Evolutionary conservation across 2,329 filamentous ascomycete species (phyloP), one percentile per base, ranked within the genome.

Genomic region (Ascomycota sp.): DNA sequence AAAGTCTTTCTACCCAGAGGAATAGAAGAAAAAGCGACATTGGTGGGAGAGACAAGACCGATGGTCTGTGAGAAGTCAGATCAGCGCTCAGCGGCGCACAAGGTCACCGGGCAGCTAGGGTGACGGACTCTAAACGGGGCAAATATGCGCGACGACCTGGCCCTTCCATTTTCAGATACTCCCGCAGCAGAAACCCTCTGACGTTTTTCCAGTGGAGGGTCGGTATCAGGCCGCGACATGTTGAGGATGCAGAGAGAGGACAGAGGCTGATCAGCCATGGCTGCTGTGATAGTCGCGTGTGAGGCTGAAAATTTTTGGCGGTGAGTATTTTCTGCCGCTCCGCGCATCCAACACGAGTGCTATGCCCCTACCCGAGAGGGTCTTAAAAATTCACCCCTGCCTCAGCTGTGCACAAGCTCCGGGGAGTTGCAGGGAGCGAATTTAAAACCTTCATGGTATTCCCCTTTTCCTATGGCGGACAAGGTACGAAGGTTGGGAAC

Each of bases 1-100:
- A 93, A 98, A 4, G 83, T 92, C 1, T 81, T 86, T 55, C 92
- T 93, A 33, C 89, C 89, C 11, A 93, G 63, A 1, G 86, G 79
- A 21, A 91, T 67, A 5, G 78, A 77, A 2, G 86, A 85, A 47
- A 98, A 95, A 0, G 89, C 86, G 1, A 94, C 82, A 29, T 63
- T 56, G 3, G 86, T 94, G 1, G 89, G 82, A 5, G 89, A 94
- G 2, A 98, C 82, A 21, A 98, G 64, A 11, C 89, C 89, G 39
- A 98, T 69, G 28, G 86, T 94, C 81, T 93, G 47, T 20, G 11
- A 19, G 10, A 22, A 8, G 13, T 8, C 12, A 29, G 10, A 9
- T 24, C 12, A 17, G 23, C 6, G n/a, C n/a, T n/a, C 13, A 11
- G 20, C 8, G 4, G n/a, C 15, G 2, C 2, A n/a, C 5, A n/a